Percentiles rank a stretch among this genome's conserved stretches.
These are phyloP conservation scores for Hericium rajendrae DNA, from an alignment of 768 basidiomycete species.

Conservation along the genomic window DNA sequence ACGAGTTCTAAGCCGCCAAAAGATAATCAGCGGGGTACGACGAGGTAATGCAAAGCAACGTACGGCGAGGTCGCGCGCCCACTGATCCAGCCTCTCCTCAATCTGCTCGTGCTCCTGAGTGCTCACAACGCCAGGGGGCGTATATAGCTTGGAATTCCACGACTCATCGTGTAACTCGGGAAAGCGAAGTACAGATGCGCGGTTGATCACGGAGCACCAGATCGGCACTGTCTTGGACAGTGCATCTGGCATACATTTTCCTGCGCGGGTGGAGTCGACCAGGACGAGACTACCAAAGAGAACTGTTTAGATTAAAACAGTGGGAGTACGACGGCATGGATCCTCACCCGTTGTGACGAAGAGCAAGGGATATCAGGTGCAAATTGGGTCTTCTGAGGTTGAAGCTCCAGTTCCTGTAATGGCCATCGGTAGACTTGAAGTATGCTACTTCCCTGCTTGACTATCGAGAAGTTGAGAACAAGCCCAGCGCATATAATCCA, in stretches of 20 bases:
- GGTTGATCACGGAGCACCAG: slow-evolving; percentile 88
- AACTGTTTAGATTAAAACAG: neutral
- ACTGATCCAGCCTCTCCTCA: slow-evolving; percentile 47
- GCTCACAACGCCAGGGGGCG: slow-evolving; percentile 60
- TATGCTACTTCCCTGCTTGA: slow-evolving; percentile 43
- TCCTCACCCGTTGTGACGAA: slow-evolving; percentile 45
- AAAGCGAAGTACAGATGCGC: slow-evolving; percentile 34
- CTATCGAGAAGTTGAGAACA: slow-evolving; percentile 14
- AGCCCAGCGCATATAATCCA: slow-evolving; percentile 10
- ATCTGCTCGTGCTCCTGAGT: slow-evolving; percentile 78
- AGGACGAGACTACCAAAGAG: slow-evolving; percentile 50
- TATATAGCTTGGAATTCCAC: slow-evolving; percentile 60
- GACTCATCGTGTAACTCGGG: slow-evolving; percentile 5
- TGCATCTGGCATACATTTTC: slow-evolving; percentile 91
- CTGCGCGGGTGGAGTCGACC: slow-evolving; percentile 88
- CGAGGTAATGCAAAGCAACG: slow-evolving; percentile 10
- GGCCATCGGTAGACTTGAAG: slow-evolving; percentile 91
- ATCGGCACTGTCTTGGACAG: slow-evolving; percentile 85
- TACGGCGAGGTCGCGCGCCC: slow-evolving; percentile 61
- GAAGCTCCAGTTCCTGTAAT: slow-evolving; percentile 78
- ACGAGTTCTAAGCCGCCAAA: slow-evolving; percentile 45
- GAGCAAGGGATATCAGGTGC: slow-evolving; percentile 55
- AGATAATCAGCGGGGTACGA: neutral
- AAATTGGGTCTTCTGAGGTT: slow-evolving; percentile 79
- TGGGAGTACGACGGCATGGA: slow-evolving; percentile 13